A percentile compares a stretch with the other conserved stretches of the same genome.
phyloP scores from a whole-genome alignment of 1,284 basidiomycete genomes.

The Cryptococcus sp. region DNA sequence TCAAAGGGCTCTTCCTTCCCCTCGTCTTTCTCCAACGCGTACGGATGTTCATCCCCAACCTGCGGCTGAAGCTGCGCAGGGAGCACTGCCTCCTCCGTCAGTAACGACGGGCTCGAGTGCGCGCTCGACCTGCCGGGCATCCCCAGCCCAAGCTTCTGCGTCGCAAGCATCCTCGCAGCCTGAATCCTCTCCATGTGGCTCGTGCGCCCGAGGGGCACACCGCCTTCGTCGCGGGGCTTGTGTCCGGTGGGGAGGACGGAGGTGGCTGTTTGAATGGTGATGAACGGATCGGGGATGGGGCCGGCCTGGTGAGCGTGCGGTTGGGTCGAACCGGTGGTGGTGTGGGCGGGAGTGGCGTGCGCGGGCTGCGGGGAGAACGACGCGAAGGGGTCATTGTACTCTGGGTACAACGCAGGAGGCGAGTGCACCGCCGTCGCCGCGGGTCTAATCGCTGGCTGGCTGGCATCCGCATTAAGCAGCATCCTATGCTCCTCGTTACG shows the following conservation, averaged over 20 bases:
- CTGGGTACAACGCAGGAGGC: constrained; percentile 6
- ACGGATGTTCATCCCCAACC: constrained; percentile 10
- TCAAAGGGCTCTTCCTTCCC: constrained; percentile 2
- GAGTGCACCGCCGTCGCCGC: constrained; percentile 1
- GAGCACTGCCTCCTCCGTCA: background rate
- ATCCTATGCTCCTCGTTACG: constrained; percentile 31
- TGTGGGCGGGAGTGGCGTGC: background rate
- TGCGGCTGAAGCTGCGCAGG: background rate
- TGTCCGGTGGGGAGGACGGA: constrained; percentile 19
- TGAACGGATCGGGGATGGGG: constrained; percentile 48
- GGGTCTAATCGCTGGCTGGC: constrained; percentile 30
- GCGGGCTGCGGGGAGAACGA: background rate
- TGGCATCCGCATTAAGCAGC: constrained; percentile 42
- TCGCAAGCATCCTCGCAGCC: constrained; percentile 45
- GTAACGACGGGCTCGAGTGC: background rate
- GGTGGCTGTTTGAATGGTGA: constrained; percentile 48
- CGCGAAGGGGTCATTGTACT: constrained; percentile 21
- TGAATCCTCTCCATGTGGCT: constrained; percentile 56
- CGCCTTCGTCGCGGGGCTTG: constrained; percentile 57
- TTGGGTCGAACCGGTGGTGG: constrained; percentile 2
- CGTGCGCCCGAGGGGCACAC: constrained; percentile 66
- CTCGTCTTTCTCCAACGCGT: constrained; percentile 6
- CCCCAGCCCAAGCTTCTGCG: constrained; percentile 45
- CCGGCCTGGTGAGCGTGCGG: constrained; percentile 45
- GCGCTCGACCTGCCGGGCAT: constrained; percentile 28